Conservation (phyloP, 768 basidiomycete species). For the Leccinellum rugosiceps region DNA sequence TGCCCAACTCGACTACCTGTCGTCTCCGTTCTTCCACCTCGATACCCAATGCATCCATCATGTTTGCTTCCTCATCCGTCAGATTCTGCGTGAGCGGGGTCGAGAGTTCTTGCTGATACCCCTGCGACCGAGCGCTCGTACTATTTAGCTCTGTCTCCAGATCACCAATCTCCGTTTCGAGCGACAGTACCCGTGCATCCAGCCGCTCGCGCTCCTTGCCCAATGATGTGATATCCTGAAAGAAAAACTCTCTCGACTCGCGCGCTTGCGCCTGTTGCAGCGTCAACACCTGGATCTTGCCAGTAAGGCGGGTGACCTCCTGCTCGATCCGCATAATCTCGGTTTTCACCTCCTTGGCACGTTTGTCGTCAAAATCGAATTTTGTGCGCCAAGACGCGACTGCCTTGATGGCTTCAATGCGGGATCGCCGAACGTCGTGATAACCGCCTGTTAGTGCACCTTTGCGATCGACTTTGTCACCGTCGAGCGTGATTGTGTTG, state of each 20-base stretch:
- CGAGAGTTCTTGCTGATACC: constrained; percentile 65
- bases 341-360: constrained; percentile 70
- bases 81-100: constrained; percentile 75
- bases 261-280: constrained; percentile 70
- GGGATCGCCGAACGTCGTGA: constrained; percentile 85
- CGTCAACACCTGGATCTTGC: constrained; percentile 65
- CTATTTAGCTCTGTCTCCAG: constrained; percentile 67
- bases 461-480: constrained; percentile 96
- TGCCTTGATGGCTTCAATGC: constrained; percentile 81
- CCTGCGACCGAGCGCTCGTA: constrained; percentile 58
- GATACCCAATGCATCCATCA: constrained; percentile 64
- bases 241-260: constrained; percentile 62
- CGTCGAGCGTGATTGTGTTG: constrained; percentile 96
- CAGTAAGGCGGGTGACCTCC: constrained; percentile 73
- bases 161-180: constrained; percentile 69
- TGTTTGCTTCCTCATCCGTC: constrained; percentile 64
- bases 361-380: constrained; percentile 59
- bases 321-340: constrained; percentile 75
- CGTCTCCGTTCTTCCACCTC: constrained; percentile 77
- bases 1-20: constrained; percentile 63
- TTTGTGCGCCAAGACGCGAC: constrained; percentile 75
- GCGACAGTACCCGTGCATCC: constrained; percentile 52
- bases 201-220: constrained; percentile 70
- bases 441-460: constrained; percentile 96
- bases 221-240: constrained; percentile 57